Percentiles rank a stretch among this genome's conserved stretches.
Evolutionary conservation across 257 asterid species (phyloP).

Genomic region (Nicotiana tabacum): DNA sequence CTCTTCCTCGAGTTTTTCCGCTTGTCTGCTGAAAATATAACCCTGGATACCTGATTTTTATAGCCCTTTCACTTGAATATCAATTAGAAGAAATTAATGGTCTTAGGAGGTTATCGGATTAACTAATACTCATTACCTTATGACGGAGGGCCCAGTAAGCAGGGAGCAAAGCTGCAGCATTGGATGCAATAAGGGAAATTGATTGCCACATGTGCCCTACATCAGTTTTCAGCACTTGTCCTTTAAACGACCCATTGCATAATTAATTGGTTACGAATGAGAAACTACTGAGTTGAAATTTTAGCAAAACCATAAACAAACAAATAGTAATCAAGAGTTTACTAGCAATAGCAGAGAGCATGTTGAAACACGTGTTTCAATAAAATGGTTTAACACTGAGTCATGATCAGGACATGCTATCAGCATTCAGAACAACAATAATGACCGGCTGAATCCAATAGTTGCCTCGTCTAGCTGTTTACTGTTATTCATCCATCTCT

Average conservation of each 20-base stretch:
- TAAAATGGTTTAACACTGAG: neutral
- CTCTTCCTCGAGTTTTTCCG: neutral
- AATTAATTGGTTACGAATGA: slow-evolving; percentile 17
- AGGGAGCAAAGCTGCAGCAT: slow-evolving; percentile 92
- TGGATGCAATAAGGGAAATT: slow-evolving; percentile 81
- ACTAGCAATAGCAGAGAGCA: neutral
- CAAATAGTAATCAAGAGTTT: neutral
- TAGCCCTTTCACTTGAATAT: neutral
- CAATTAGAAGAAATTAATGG: neutral
- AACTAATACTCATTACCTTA: slow-evolving; percentile 44
- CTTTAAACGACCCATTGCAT: slow-evolving; percentile 24
- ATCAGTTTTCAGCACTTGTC: slow-evolving; percentile 39
- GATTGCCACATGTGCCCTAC: slow-evolving; percentile 87
- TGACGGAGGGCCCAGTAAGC: slow-evolving; percentile 93
- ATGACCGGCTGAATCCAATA: neutral
- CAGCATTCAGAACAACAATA: neutral
- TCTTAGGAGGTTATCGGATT: neutral
- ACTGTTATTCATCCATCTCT: neutral
- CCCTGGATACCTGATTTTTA: neutral
- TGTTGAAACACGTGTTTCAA: neutral
- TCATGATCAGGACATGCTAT: neutral
- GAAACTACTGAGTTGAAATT: neutral
- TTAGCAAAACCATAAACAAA: neutral
- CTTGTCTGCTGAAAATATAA: neutral
- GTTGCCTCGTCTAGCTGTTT: neutral